Evolutionary conservation across 2,329 filamentous ascomycete species (phyloP).

Genomic region (Xylariaceae sp.): DNA sequence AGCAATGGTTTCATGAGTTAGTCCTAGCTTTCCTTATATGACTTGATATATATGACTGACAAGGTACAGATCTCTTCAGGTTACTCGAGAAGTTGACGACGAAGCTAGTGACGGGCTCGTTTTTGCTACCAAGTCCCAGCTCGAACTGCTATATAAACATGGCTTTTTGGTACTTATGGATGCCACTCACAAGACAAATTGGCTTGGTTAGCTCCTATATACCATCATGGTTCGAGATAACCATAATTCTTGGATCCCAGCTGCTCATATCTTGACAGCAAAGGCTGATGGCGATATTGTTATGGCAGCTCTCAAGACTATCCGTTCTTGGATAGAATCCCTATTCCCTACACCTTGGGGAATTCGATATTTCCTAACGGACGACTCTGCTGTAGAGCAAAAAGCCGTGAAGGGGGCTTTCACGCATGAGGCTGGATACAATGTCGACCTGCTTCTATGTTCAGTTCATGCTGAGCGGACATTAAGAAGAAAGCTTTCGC

Average conservation of each 20-base stretch:
- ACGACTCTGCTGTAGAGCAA: no score
- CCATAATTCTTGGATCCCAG: not conserved
- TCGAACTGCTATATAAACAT: not conserved
- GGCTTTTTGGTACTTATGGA: not conserved
- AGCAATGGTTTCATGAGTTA: not conserved
- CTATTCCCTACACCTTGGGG: not conserved
- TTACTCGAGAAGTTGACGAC: not conserved
- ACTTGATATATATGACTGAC: not conserved
- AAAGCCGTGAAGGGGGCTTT: no score
- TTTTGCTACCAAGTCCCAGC: not conserved
- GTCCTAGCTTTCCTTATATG: not conserved
- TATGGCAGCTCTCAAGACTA: not conserved
- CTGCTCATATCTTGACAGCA: not conserved
- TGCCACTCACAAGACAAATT: not conserved
- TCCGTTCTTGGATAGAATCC: not conserved
- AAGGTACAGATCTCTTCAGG: not conserved
- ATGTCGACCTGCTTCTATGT: no score
- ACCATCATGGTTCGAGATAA: not conserved
- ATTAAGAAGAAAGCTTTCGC: no score
- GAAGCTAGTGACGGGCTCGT: not conserved
- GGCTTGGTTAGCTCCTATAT: not conserved
- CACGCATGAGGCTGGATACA: no score
- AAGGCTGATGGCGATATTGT: not conserved
- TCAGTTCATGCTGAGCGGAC: no score
- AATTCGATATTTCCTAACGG: no score